A percentile compares a stretch with the other conserved stretches of the same genome.
These are phyloP conservation scores for Leishmania tropica DNA, from an alignment of 208 protist genomes.

Conservation along the genomic window DNA sequence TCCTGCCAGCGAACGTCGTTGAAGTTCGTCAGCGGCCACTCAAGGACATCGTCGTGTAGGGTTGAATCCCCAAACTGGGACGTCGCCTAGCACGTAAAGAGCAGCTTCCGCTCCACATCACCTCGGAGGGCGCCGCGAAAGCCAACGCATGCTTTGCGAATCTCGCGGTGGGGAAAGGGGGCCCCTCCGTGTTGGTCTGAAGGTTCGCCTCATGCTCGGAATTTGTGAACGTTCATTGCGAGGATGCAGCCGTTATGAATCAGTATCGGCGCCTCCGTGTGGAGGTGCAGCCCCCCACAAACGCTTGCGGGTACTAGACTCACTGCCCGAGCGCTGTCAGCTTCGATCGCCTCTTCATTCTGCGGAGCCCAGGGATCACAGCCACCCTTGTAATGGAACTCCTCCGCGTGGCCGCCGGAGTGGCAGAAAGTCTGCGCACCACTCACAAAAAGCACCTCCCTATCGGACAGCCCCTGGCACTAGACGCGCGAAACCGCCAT, in stretches of 20 bases:
- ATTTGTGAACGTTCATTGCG: conserved; percentile 81
- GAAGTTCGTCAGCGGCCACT: conserved; percentile 22
- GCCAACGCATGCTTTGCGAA: conserved; percentile 82
- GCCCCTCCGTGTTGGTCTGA: conserved; percentile 47
- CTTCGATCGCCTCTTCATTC: conserved; percentile 1
- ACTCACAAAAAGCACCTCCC: conserved; percentile 76
- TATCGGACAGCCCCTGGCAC: conserved; percentile 56
- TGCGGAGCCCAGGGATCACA: conserved; percentile 9
- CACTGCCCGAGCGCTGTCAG: background rate
- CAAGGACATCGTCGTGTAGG: conserved; percentile 64
- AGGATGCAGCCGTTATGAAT: conserved; percentile 54
- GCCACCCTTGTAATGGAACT: conserved; percentile 46
- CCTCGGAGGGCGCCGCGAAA: conserved; percentile 86
- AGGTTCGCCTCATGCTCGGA: background rate
- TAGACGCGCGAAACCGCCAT: conserved; percentile 74
- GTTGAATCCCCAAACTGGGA: conserved; percentile 41
- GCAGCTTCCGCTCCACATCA: conserved; percentile 78
- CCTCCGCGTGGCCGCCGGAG: conserved; percentile 72
- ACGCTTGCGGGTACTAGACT: background rate
- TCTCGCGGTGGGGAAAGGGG: conserved; percentile 62
- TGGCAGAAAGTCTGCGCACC: conserved; percentile 58
- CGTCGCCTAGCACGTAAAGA: conserved; percentile 88
- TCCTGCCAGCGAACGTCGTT: conserved; percentile 38
- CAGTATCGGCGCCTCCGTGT: conserved; percentile 10
- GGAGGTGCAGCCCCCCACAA: background rate